Base-by-base conservation (phyloP, 2,329 filamentous ascomycete species). In the Exophiala spinifera region DNA sequence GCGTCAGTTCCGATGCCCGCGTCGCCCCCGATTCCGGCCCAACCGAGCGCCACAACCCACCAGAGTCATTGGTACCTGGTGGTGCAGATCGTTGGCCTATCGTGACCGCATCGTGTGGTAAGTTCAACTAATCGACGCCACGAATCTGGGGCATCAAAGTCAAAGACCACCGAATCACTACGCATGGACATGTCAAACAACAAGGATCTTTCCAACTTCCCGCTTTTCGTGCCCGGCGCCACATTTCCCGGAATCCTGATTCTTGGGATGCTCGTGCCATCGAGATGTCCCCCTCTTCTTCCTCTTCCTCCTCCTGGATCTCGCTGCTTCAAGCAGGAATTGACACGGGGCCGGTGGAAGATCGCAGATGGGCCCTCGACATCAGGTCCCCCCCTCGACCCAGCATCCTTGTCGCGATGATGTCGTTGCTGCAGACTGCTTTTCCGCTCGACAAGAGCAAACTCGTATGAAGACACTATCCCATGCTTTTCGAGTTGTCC, bases 191-290 rank as follows among this genome's bases (percentile, higher is more conserved):
- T 31, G 21, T 39, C 33, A 40, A 25, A 31, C 10, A 31, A 60
- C 57, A 46, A 46, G 57, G 57, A 52, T 56, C 31, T n/a, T 56
- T 56, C 57, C 57, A 56, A 60, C 46, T 60, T 56, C 53, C 51
- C 36, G 17, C 17, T 14, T 15, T 25, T 20, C 20, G 4, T 20
- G 19, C 14, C 40, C 21, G 21, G 14, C 17, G 40, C 39, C 48
- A 45, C 28, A 20, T 33, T 46, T n/a, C 49, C 49, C 14, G 39
- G 34, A 46, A 51, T 53, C 55, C 53, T 57, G 55, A 37, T 42
- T 46, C 13, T 36, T 31, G 11, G 17, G n/a, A n/a, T n/a, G n/a
- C n/a, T n/a, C n/a, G 11, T 25, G 15, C n/a, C 31, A 56, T 56
- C 54, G 39, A 45, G 34, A 23, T 42, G 23, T 33, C 17, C 28